Percentiles rank a stretch among this genome's conserved stretches.
Evolutionary conservation across 768 basidiomycete species (phyloP).

Genomic region (Dacryopinax primogenitus): DNA sequence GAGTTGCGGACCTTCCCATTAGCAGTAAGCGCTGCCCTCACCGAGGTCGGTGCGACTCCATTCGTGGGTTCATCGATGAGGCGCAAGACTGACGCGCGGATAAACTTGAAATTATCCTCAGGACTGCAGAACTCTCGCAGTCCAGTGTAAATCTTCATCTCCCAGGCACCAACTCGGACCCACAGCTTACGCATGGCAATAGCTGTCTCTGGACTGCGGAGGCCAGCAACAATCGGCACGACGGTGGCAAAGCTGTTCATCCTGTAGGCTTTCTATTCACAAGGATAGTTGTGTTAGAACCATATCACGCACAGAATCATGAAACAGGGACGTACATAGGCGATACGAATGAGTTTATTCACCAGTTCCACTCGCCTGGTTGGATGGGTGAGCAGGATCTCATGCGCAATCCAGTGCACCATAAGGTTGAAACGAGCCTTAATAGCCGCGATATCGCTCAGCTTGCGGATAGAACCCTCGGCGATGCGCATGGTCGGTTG

Average conservation of each 20-base stretch:
- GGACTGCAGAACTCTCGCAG: conserved; percentile 52
- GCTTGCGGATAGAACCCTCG: conserved; percentile 29
- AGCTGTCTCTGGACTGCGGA: conserved; percentile 55
- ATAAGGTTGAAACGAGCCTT: conserved; percentile 76
- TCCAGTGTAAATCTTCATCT: conserved; percentile 59
- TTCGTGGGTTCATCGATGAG: background rate
- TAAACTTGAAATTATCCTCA: conserved; percentile 58
- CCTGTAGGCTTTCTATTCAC: conserved; percentile 59
- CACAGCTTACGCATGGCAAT: conserved; percentile 55
- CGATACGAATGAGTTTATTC: conserved; percentile 70
- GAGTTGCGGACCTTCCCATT: background rate
- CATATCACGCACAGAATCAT: background rate
- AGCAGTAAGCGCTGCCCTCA: background rate
- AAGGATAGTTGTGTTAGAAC: conserved; percentile 1
- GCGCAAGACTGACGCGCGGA: conserved; percentile 38
- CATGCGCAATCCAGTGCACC: conserved; percentile 65
- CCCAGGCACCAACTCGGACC: conserved; percentile 54
- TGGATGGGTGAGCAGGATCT: conserved; percentile 64
- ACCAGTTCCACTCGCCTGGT: conserved; percentile 51
- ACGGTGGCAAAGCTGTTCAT: conserved; percentile 67
- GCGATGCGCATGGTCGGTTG: background rate
- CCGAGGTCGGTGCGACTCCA: background rate
- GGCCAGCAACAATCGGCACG: conserved; percentile 64
- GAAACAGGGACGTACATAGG: conserved; percentile 46
- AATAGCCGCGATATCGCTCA: conserved; percentile 61